phyloP scores from a whole-genome alignment of 331 rosid species.

The Arachis monticola region DNA sequence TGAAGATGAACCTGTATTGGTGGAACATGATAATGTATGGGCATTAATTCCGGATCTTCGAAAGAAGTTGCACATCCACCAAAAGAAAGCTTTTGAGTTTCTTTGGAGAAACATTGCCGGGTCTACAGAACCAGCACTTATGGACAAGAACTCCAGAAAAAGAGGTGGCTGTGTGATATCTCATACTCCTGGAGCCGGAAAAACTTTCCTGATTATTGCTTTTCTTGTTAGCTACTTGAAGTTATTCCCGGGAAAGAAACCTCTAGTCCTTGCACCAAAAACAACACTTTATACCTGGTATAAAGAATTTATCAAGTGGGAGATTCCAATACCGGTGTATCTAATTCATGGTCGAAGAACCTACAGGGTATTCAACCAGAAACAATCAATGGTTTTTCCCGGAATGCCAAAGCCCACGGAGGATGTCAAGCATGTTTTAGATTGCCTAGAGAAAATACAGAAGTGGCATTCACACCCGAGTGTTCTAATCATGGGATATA shows the following conservation, averaged over 20 bases:
- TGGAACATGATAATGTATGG: constrained; percentile 80
- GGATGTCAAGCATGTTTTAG: constrained; percentile 89
- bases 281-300: constrained; percentile 97
- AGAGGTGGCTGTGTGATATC: constrained; percentile 94
- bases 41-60: constrained; percentile 78
- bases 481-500: constrained; percentile 94
- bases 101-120: constrained; percentile 90
- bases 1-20: constrained; percentile 48
- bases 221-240: constrained; percentile 90
- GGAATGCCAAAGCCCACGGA: constrained; percentile 80
- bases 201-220: constrained; percentile 87
- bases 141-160: constrained; percentile 55
- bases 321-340: constrained; percentile 90
- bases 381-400: constrained; percentile 52
- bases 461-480: constrained; percentile 97
- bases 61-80: constrained; percentile 74
- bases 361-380: constrained; percentile 66
- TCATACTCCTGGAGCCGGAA: constrained; percentile 97
- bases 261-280: constrained; percentile 94
- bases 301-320: constrained; percentile 97
- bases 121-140: constrained; percentile 62
- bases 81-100: constrained; percentile 89
- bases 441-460: constrained; percentile 88
- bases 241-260: constrained; percentile 87
- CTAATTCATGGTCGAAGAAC: constrained; percentile 90